Evolutionary conservation across 768 basidiomycete genomes (phyloP).

Genomic region (Boletus rubescentipes): DNA sequence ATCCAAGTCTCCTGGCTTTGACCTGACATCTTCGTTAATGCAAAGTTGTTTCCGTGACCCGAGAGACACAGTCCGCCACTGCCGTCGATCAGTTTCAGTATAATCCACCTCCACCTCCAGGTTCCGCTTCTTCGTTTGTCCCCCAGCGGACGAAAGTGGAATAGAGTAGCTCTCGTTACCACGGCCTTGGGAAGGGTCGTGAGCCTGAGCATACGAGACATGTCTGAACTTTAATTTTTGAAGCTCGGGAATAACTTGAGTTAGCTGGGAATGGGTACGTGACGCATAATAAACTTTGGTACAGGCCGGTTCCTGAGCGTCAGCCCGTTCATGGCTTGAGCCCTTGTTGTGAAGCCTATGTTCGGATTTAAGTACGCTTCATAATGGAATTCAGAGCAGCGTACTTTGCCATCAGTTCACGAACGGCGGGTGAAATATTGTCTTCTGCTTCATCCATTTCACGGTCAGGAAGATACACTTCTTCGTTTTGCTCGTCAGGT

Average conservation of each 20-base stretch:
- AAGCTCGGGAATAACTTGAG: constrained; percentile 87
- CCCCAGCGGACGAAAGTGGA: not conserved
- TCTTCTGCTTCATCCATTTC: constrained; percentile 34
- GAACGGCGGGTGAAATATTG: constrained; percentile 76
- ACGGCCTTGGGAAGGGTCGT: constrained; percentile 13
- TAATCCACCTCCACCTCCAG: constrained; percentile 22
- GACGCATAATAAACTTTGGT: constrained; percentile 93
- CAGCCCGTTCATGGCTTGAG: constrained; percentile 6
- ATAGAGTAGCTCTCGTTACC: not conserved
- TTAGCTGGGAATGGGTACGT: constrained; percentile 92
- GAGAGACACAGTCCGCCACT: constrained; percentile 72
- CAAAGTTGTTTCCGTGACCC: constrained; percentile 92
- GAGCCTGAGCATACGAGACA: constrained; percentile 11
- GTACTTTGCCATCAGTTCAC: constrained; percentile 78
- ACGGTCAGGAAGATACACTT: constrained; percentile 69
- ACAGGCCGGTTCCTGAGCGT: constrained; percentile 52
- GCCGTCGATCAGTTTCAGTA: constrained; percentile 26
- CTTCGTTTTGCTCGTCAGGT: constrained; percentile 50
- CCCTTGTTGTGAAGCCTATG: constrained; percentile 16
- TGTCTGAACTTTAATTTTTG: constrained; percentile 60
- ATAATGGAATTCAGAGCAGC: constrained; percentile 13
- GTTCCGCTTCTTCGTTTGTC: constrained; percentile 20
- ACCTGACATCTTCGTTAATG: constrained; percentile 78
- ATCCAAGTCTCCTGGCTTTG: constrained; percentile 68
- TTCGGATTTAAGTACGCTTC: not conserved